These are phyloP conservation scores for Magnaporthales sp. DNA, from an alignment of 2,329 filamentous ascomycete genomes.

Conservation along the genomic window DNA sequence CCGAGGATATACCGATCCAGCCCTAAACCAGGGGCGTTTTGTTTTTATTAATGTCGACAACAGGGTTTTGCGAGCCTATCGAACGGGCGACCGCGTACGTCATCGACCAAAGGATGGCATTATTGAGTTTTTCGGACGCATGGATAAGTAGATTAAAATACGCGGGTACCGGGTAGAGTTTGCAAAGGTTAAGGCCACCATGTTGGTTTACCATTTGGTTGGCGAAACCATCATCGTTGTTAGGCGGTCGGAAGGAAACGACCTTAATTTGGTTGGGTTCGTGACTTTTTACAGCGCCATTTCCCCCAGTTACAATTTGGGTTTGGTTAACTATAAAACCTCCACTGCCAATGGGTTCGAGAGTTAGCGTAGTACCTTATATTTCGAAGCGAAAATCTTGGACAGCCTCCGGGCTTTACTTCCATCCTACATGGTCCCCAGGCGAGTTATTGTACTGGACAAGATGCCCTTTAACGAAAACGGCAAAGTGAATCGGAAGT, in stretches of 20 bases:
- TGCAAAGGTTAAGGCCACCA: slow-evolving; percentile 6
- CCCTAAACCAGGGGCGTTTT: not conserved
- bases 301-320: too few species aligned
- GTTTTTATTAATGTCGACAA: too few species aligned
- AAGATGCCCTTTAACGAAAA: slow-evolving; percentile 24
- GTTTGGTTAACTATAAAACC: too few species aligned
- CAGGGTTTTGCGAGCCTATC: slow-evolving; percentile 7
- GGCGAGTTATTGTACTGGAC: slow-evolving; percentile 19
- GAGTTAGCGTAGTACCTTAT: too few species aligned
- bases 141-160: slow-evolving; percentile 11
- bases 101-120: slow-evolving; percentile 6
- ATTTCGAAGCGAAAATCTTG: not conserved
- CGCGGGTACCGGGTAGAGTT: slow-evolving; percentile 11
- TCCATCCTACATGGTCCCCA: slow-evolving; percentile 23
- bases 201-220: not conserved
- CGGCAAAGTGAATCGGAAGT: slow-evolving; percentile 25
- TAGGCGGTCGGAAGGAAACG: not conserved
- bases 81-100: slow-evolving; percentile 13
- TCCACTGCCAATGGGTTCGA: too few species aligned
- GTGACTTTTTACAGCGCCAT: not conserved
- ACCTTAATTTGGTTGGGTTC: not conserved
- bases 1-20: slow-evolving; percentile 25
- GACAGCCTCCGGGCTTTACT: slow-evolving; percentile 4
- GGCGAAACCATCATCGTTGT: not conserved
- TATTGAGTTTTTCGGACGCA: slow-evolving; percentile 11